Evolutionary conservation across 2,329 filamentous ascomycete species (phyloP).

Genomic region (Aureobasidium sp.): DNA sequence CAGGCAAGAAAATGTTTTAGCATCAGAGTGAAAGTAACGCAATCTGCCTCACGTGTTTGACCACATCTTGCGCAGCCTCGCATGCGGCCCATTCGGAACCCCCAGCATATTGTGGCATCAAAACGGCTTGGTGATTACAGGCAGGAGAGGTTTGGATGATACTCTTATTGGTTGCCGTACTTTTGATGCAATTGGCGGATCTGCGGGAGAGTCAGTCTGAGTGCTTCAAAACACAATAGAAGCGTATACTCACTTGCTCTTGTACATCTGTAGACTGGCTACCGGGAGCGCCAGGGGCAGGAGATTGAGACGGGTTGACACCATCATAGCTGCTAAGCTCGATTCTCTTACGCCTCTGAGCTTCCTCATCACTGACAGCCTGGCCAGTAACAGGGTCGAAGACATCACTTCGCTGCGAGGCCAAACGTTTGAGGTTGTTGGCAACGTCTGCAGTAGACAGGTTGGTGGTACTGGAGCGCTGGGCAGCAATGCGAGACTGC

Average conservation of each 20-base stretch:
- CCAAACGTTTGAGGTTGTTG: slow-evolving; percentile 90
- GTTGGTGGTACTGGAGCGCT: slow-evolving; percentile 78
- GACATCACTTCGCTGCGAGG: slow-evolving; percentile 78
- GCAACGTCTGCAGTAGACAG: slow-evolving; percentile 80
- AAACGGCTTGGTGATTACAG: no score
- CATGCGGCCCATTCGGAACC: background rate
- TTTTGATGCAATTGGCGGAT: slow-evolving; percentile 26
- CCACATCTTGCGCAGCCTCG: background rate
- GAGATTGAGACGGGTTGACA: slow-evolving; percentile 21
- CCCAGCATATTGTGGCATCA: no score
- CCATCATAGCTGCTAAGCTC: slow-evolving; percentile 61
- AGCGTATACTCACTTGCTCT: slow-evolving; percentile 22
- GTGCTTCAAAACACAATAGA: background rate
- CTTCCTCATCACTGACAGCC: slow-evolving; percentile 64
- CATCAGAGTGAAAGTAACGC: background rate
- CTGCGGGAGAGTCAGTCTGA: background rate
- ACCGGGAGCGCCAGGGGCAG: slow-evolving; percentile 52
- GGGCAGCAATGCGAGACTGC: slow-evolving; percentile 82
- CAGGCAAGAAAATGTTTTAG: background rate
- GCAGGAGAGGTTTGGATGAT: background rate
- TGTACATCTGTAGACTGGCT: slow-evolving; percentile 43
- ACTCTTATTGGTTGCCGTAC: slow-evolving; percentile 16
- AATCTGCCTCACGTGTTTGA: background rate
- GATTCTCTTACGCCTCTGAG: slow-evolving; percentile 67
- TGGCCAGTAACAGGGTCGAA: slow-evolving; percentile 69